Conservation (phyloP, 345 rosid genomes). For the Euphorbia lathyris region DNA sequence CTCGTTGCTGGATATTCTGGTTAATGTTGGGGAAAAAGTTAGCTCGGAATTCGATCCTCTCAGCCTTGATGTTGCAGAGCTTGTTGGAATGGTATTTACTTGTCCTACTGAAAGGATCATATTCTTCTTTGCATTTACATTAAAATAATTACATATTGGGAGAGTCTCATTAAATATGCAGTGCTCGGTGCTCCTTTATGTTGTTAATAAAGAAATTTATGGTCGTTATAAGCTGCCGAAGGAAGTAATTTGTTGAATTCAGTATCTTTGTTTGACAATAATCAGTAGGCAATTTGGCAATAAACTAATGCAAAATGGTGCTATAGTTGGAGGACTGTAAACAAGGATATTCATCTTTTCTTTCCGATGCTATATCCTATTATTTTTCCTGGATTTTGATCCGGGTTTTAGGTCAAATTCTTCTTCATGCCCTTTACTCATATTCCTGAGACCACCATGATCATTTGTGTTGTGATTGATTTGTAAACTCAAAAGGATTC, state of each 20-base stretch:
- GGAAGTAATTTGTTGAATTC: neutral
- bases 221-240: neutral
- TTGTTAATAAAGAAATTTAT: neutral
- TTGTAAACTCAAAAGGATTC: constrained; percentile 5
- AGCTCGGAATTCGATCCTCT: constrained; percentile 73
- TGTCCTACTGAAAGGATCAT: neutral
- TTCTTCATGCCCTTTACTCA: neutral
- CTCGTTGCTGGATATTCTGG: constrained; percentile 62
- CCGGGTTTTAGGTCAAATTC: neutral
- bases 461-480: constrained; percentile 3
- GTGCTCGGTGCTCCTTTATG: neutral
- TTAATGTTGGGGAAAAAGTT: constrained; percentile 73
- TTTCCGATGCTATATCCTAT: neutral
- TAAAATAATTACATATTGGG: neutral
- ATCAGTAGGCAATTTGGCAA: neutral
- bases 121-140: neutral
- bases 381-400: neutral
- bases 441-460: neutral
- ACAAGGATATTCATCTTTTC: neutral
- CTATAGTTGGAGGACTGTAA: neutral
- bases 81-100: constrained; percentile 69
- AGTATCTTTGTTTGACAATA: neutral
- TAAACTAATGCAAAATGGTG: neutral
- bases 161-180: neutral
- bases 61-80: constrained; percentile 78